These are phyloP conservation scores for Gynandropsis gynandra DNA, from an alignment of 345 rosid species.

Conservation along the genomic window DNA sequence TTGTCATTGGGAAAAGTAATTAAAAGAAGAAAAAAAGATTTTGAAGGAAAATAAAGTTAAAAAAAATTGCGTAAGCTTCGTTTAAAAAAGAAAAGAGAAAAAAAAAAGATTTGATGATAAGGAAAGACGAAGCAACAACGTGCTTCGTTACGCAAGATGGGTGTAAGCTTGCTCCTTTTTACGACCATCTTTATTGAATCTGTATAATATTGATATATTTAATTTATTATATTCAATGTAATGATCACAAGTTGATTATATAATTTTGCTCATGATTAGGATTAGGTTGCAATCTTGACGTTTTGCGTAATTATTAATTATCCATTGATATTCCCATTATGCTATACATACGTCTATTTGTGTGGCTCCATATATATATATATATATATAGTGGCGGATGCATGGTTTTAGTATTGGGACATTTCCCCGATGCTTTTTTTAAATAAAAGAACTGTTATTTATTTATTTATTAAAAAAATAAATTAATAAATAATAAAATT, in stretches of 20 bases:
- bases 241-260: no score
- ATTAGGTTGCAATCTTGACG: slow-evolving; percentile 24
- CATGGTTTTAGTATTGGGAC: no score
- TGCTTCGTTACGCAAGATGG: slow-evolving; percentile 26
- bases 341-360: slow-evolving; percentile 6
- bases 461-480: no score
- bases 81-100: slow-evolving; percentile 8
- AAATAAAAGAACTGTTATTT: background rate
- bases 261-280: slow-evolving; percentile 13
- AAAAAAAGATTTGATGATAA: slow-evolving; percentile 25
- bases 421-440: no score
- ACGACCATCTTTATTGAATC: slow-evolving; percentile 12
- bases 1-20: no score
- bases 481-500: no score
- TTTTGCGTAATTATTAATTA: slow-evolving; percentile 19
- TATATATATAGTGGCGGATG: no score
- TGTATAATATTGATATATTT: no score
- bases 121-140: slow-evolving; percentile 20
- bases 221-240: no score
- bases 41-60: slow-evolving; percentile 16
- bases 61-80: slow-evolving; percentile 23
- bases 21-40: background rate
- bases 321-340: slow-evolving; percentile 8
- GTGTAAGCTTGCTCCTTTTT: slow-evolving; percentile 27
- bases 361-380: slow-evolving; percentile 3